Conservation (phyloP, 805 yeast genomes). For the Maudiozyma barnettii region DNA sequence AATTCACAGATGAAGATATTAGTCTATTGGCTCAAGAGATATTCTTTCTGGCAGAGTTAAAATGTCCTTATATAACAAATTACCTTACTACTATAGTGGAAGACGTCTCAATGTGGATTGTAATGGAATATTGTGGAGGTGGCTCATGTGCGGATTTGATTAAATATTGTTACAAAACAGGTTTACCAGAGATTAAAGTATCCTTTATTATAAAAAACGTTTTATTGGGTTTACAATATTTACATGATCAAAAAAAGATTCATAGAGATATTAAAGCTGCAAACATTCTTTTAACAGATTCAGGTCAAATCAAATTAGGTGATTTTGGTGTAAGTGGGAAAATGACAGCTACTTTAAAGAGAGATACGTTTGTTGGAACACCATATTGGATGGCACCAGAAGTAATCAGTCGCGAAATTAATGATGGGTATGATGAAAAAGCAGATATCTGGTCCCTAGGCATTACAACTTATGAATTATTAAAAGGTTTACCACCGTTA, state of each 20-base stretch:
- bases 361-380: slow-evolving; percentile 84
- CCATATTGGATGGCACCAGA: slow-evolving; percentile 99
- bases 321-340: slow-evolving; percentile 94
- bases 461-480: slow-evolving; percentile 78
- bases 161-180: slow-evolving; percentile 29
- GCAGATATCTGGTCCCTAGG: slow-evolving; percentile 97
- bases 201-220: slow-evolving; percentile 55
- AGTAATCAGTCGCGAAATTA: slow-evolving; percentile 33
- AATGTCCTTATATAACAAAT: slow-evolving; percentile 57
- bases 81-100: slow-evolving; percentile 54
- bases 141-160: slow-evolving; percentile 81
- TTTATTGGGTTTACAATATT: slow-evolving; percentile 60
- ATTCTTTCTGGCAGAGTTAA: slow-evolving; percentile 56
- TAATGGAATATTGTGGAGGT: slow-evolving; percentile 93
- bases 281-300: slow-evolving; percentile 62
- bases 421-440: slow-evolving; percentile 64
- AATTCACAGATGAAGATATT: slow-evolving; percentile 68
- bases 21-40: slow-evolving; percentile 68
- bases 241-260: slow-evolving; percentile 66
- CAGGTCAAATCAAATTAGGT: slow-evolving; percentile 69
- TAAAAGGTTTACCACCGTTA: slow-evolving; percentile 76
- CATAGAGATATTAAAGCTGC: slow-evolving; percentile 92
- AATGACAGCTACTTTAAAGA: slow-evolving; percentile 52
- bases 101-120: slow-evolving; percentile 71
- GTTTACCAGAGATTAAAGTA: slow-evolving; percentile 38